Percentiles rank a stretch among this genome's conserved stretches.
Evolutionary conservation across 2,329 filamentous ascomycete species (phyloP).

Genomic region (Exophiala viscosa): DNA sequence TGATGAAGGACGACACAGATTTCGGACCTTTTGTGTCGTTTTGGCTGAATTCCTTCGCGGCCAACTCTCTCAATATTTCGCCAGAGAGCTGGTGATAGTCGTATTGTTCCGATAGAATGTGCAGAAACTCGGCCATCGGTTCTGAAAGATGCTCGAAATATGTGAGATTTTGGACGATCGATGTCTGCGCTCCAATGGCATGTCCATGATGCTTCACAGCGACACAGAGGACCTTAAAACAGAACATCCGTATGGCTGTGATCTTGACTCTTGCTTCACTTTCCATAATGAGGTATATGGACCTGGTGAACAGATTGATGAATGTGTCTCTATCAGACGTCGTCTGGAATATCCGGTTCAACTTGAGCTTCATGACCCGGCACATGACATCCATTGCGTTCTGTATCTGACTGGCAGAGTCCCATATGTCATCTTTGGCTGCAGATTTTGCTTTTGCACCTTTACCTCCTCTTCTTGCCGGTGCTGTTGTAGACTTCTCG

Average conservation of each 20-base stretch:
- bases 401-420: constrained; percentile 83
- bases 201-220: constrained; percentile 97
- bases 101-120: constrained; percentile 94
- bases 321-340: constrained; percentile 96
- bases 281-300: constrained; percentile 90
- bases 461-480: constrained; percentile 69
- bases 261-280: constrained; percentile 90
- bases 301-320: constrained; percentile 82
- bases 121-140: constrained; percentile 96
- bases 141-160: constrained; percentile 99
- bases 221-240: constrained; percentile 93
- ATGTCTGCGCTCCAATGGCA: constrained; percentile 93
- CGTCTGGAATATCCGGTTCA: constrained; percentile 89
- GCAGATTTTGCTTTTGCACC: constrained; percentile 65
- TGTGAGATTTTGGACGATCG: constrained; percentile 93
- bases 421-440: constrained; percentile 76
- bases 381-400: constrained; percentile 89
- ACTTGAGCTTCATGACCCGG: constrained; percentile 88
- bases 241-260: constrained; percentile 88
- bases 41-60: constrained; percentile 96
- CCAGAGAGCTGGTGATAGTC: constrained; percentile 94
- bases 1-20: constrained; percentile 89
- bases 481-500: constrained; percentile 75
- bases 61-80: constrained; percentile 88
- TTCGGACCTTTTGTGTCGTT: constrained; percentile 95